Percentiles rank a stretch among this genome's conserved stretches.
phyloP scores from a whole-genome alignment of 179 eudicot genomes.

The Beta macrorhiza region DNA sequence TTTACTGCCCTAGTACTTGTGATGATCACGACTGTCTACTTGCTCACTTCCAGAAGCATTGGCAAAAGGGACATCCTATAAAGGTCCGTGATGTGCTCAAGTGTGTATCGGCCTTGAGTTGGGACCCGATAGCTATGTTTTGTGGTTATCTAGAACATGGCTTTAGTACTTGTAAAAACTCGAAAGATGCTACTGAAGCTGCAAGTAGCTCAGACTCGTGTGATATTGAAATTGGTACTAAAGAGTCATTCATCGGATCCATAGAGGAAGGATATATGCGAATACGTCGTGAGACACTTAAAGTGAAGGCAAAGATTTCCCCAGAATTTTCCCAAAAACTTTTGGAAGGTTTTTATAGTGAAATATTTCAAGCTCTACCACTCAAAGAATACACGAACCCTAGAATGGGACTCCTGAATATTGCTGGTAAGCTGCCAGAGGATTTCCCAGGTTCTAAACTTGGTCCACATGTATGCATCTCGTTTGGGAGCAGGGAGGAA shows the following conservation, averaged over 20 bases:
- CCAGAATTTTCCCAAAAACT: conserved; percentile 51
- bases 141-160: conserved; percentile 59
- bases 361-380: conserved; percentile 62
- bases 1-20: conserved; percentile 53
- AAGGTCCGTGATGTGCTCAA: conserved; percentile 59
- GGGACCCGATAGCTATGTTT: conserved; percentile 82
- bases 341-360: conserved; percentile 57
- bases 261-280: conserved; percentile 44
- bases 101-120: conserved; percentile 41
- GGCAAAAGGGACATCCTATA: conserved; percentile 86
- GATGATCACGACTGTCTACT: conserved; percentile 51
- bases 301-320: conserved; percentile 65
- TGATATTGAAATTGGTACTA: conserved; percentile 67
- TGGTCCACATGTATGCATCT: conserved; percentile 67
- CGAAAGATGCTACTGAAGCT: conserved; percentile 33
- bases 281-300: conserved; percentile 49
- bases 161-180: conserved; percentile 34
- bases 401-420: conserved; percentile 61
- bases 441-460: conserved; percentile 56
- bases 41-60: conserved; percentile 80
- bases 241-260: conserved; percentile 56
- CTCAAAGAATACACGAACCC: conserved; percentile 77
- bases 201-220: conserved; percentile 66
- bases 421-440: conserved; percentile 62
- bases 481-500: conserved; percentile 69